phyloP scores from a whole-genome alignment of 2,329 filamentous ascomycete species.

The Penicillium freii region DNA sequence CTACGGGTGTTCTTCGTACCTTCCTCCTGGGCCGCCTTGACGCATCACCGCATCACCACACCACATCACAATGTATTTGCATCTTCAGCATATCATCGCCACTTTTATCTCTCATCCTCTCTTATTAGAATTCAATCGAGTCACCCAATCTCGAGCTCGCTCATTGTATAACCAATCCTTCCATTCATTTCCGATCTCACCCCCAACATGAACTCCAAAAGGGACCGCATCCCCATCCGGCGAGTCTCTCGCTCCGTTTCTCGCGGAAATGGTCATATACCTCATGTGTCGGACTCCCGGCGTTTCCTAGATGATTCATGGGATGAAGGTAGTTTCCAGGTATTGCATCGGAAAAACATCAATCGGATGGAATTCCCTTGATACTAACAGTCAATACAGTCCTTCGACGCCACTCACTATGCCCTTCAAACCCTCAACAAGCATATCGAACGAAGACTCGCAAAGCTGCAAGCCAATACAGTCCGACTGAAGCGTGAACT shows the following conservation, averaged over 20 bases:
- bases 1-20: neutral
- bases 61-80: neutral
- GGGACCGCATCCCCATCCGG: neutral
- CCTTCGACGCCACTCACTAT: constrained; percentile 18
- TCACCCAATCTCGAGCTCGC: neutral
- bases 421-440: constrained; percentile 28
- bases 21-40: neutral
- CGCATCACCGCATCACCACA: neutral
- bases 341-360: neutral
- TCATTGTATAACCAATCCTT: constrained; percentile 1
- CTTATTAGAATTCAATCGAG: neutral
- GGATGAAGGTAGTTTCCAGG: constrained; percentile 4
- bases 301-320: neutral
- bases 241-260: constrained; percentile 1
- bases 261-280: neutral
- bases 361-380: neutral
- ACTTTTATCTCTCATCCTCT: neutral
- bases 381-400: constrained; percentile 13
- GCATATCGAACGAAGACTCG: constrained; percentile 26
- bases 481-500: constrained; percentile 27
- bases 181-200: neutral
- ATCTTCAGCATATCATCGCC: neutral
- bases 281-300: neutral
- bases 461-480: constrained; percentile 22
- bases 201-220: neutral